phyloP scores from a whole-genome alignment of 441 rosid genomes.

The Erodium trifolium region DNA sequence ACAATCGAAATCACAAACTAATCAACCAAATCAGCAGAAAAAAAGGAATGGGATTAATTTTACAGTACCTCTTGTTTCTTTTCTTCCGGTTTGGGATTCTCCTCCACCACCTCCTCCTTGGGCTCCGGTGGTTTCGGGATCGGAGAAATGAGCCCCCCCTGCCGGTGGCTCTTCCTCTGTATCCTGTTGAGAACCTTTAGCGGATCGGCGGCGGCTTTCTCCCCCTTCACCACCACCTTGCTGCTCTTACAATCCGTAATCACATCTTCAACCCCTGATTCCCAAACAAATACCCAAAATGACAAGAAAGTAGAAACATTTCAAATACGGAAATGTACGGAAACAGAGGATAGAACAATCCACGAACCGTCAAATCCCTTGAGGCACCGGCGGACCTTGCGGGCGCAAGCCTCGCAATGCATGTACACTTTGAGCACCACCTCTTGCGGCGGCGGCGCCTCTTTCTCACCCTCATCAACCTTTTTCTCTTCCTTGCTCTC shows the following conservation, averaged over 20 bases:
- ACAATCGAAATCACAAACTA: neutral
- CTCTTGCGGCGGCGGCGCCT: slow-evolving; percentile 49
- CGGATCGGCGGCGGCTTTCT: slow-evolving; percentile 55
- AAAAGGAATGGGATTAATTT: slow-evolving; percentile 39
- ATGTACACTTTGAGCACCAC: slow-evolving; percentile 57
- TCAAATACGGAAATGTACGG: neutral
- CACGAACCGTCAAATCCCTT: slow-evolving; percentile 56
- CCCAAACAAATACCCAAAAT: neutral
- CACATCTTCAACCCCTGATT: slow-evolving; percentile 62
- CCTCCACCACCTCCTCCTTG: slow-evolving; percentile 32
- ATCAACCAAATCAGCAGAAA: slow-evolving; percentile 8
- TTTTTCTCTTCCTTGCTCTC: slow-evolving; percentile 33
- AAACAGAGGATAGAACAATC: neutral
- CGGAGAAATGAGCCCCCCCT: slow-evolving; percentile 67
- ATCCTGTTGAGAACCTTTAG: slow-evolving; percentile 51
- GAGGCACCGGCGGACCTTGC: slow-evolving; percentile 60
- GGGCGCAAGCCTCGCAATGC: slow-evolving; percentile 89
- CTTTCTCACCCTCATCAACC: slow-evolving; percentile 30
- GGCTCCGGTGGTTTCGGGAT: slow-evolving; percentile 60
- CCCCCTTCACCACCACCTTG: slow-evolving; percentile 70
- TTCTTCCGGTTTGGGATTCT: slow-evolving; percentile 55
- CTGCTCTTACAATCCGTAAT: slow-evolving; percentile 54
- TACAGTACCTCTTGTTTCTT: slow-evolving; percentile 28
- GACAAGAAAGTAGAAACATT: too few species aligned
- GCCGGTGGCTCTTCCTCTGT: slow-evolving; percentile 57